These are phyloP conservation scores for Trichoderma aggressivum DNA, from an alignment of 2,329 filamentous ascomycete genomes.

Conservation along the genomic window DNA sequence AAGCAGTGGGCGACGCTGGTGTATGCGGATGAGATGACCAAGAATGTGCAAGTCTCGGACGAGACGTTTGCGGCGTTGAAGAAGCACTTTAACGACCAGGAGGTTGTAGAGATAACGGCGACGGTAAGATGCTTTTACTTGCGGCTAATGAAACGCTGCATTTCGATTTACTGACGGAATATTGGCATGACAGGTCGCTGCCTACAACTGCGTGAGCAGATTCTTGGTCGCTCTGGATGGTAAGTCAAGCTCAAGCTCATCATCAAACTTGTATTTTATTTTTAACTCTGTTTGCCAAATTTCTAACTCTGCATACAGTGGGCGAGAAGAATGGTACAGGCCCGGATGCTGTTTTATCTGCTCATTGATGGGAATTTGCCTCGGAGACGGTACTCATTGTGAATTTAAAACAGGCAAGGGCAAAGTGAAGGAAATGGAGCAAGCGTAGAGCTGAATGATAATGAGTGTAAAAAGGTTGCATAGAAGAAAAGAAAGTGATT, in stretches of 20 bases:
- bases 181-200: constrained; percentile 48
- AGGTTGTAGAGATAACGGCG: constrained; percentile 77
- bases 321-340: constrained; percentile 55
- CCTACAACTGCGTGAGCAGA: constrained; percentile 81
- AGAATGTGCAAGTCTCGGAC: constrained; percentile 65
- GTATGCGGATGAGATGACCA: constrained; percentile 83
- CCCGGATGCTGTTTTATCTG: constrained; percentile 38
- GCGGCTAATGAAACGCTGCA: neutral
- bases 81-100: constrained; percentile 60
- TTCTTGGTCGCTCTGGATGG: constrained; percentile 80
- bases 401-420: neutral
- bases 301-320: constrained; percentile 38
- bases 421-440: neutral
- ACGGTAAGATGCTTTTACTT: constrained; percentile 48
- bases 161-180: neutral
- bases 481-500: neutral
- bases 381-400: neutral
- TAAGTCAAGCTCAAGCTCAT: constrained; percentile 35
- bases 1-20: constrained; percentile 65
- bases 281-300: neutral
- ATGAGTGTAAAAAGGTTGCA: neutral
- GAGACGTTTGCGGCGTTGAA: constrained; percentile 63
- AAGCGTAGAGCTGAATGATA: neutral
- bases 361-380: constrained; percentile 29
- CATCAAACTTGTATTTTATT: neutral